Evolutionary conservation across 2,329 filamentous ascomycete genomes (phyloP), one percentile per base, ranked within the genome.

Genomic region (Pseudogymnoascus sp.): DNA sequence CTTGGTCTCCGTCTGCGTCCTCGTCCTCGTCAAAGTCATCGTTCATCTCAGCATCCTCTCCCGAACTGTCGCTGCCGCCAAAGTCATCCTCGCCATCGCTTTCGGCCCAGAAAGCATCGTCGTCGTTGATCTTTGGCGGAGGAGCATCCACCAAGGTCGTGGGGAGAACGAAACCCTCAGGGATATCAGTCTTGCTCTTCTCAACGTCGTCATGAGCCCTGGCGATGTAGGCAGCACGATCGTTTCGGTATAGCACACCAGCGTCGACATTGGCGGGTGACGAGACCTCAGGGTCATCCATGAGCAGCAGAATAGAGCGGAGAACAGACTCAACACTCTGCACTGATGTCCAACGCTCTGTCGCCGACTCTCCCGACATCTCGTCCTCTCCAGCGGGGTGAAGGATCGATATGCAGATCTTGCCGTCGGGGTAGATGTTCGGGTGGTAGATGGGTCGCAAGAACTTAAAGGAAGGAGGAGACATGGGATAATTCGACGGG

Each of bases 251-350:
- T 78, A 91, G 83, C 22, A 97, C 88, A 62, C 90, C 85, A 1
- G 94, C 93, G 68, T 97, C 93, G 61, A 97, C 92, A 72, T 97
- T 97, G 65, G 93, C 94, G 0, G 94, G 91, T 0, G 91, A 96
- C 68, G 86, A 91, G 69, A 95, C 90, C 74, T 99, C 93, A 12
- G 93, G 91, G 68, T 96, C 91, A 72, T 97, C 94, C 61, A 99
- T 85, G 2, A 99, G 84, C 5, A 94, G 88, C 6, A 97, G 83
- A 15, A 97, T 90, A 7, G 91, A 96, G 64, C 96, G 91, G 15
- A 99, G 82, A 36, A 99, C 92, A 2, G 91, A 95, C 76, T 97
- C 94, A 57, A 95, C 93, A 18, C 92, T 89, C 74, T 97, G 93
- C 3, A 94, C 86, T 1, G 94, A 92, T 5, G 90, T 91, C 93